phyloP scores from a whole-genome alignment of 2,329 filamentous ascomycete species.

The Aquanectria penicillioides region DNA sequence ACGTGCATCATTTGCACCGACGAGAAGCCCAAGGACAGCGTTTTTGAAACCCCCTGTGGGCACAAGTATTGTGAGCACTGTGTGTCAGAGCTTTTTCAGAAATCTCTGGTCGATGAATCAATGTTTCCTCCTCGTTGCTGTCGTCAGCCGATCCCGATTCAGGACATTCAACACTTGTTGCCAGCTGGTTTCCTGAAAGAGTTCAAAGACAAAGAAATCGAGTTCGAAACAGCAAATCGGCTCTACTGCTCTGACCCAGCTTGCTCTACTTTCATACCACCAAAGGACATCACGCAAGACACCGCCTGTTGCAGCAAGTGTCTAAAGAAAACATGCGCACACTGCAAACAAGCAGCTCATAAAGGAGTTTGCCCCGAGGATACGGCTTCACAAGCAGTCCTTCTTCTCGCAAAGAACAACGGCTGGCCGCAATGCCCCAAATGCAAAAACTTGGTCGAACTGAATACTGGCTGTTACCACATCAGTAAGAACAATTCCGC shows the following conservation, averaged over 20 bases:
- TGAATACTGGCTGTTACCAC: slow-evolving; percentile 62
- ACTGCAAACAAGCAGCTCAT: slow-evolving; percentile 60
- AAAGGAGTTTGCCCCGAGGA: slow-evolving; percentile 59
- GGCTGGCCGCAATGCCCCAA: slow-evolving; percentile 61
- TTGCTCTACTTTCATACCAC: slow-evolving; percentile 61
- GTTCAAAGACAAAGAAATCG: slow-evolving; percentile 58
- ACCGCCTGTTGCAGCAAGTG: slow-evolving; percentile 57
- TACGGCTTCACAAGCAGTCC: slow-evolving; percentile 48
- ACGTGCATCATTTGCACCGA: slow-evolving; percentile 19
- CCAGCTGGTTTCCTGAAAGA: slow-evolving; percentile 42
- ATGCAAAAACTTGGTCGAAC: slow-evolving; percentile 60
- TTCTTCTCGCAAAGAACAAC: slow-evolving; percentile 51
- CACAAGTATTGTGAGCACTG: slow-evolving; percentile 65
- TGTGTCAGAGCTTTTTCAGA: slow-evolving; percentile 54
- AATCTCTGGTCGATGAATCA: slow-evolving; percentile 57
- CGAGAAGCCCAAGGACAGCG: not conserved
- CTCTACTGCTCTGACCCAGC: slow-evolving; percentile 58
- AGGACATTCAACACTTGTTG: slow-evolving; percentile 49
- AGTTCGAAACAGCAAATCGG: slow-evolving; percentile 57
- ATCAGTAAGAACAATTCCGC: slow-evolving; percentile 58
- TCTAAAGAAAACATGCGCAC: slow-evolving; percentile 54
- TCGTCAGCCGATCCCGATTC: slow-evolving; percentile 50
- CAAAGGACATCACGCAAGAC: slow-evolving; percentile 41
- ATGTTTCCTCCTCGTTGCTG: slow-evolving; percentile 68
- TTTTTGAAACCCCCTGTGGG: slow-evolving; percentile 42